Evolutionary conservation across 768 basidiomycete species (phyloP), one percentile per base, ranked within the genome.

Genomic region (Russula ochroleuca): DNA sequence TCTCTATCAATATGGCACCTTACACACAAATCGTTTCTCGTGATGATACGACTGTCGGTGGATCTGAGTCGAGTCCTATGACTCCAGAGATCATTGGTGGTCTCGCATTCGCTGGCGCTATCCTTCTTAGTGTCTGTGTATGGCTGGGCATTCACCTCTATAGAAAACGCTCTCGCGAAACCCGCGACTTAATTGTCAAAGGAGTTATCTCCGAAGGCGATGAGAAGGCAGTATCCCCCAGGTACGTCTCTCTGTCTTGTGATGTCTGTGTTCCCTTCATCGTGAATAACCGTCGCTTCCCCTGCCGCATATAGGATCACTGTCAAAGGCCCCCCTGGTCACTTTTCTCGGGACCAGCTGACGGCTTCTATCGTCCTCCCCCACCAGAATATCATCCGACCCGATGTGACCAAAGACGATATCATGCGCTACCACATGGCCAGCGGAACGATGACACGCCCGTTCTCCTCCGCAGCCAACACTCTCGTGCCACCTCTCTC

Each of bases 321-420:
- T 33, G 15, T 38, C 51, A 65, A 52, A 70, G 63, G 57, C 54
- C 52, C 43, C 35, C 21, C 56, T 8, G 33, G 57, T 65, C 61
- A 33, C 72, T 83, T 76, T 72, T 82, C 82, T 19, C 75, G 82
- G 45, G 67, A 70, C 13, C 75, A 78, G 48, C 59, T 85, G 51
- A 77, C 79, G 28, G 64, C 74, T 14, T 77, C 77, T 47, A 75
- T 88, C 59, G 66, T 83, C 28, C 75, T 88, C 62, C 88, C 88
- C 11, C 76, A 78, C 17, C 81, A 78, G 68, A 76, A 78, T 23
- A 71, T 82, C 62, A 65, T 76, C 28, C 76, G 73, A 38, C 71
- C 76, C 11, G 72, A 66, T 69, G 73, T 69, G 56, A 71, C 75
- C 38, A 73, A 75, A 50, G 75, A 80, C 54, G 78, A 80, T 55